Evolutionary conservation across 2,329 filamentous ascomycete genomes (phyloP), one percentile per base, ranked within the genome.

Genomic region (Fusarium concolor): DNA sequence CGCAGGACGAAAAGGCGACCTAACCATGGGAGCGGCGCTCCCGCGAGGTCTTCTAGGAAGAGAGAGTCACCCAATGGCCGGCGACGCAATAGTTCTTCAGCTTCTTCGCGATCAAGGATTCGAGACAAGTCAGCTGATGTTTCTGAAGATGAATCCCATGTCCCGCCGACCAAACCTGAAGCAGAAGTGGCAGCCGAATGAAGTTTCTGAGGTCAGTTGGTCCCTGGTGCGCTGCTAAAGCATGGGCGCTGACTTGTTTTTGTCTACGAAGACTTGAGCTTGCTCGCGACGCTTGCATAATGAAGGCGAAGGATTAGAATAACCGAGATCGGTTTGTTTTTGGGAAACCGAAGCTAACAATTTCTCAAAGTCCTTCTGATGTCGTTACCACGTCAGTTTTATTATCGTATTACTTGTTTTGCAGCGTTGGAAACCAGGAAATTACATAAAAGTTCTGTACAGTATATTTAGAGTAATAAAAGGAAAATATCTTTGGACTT

Each of bases 91-190:
- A 80, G 80, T 68, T 86, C 86, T 67, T 85, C 85, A 67, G 80
- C 80, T 75, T 85, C 85, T 74, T 83, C 83, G 77, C 78, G 79
- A 74, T 81, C 83, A 77, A 81, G 80, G 76, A 76, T 77, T 75
- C 83, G 79, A 80, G 77, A 82, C 78, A 86, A 80, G 79, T 83
- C 82, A 76, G 85, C 84, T 88, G 86, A 89, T 87, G 79, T 78
- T 84, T 83, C 68, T 68, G 73, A 78, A 77, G 77, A 76, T 74
- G 72, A 73, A 63, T 46, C 68, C 56, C 64, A 60, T 67, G 69
- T 65, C 26, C 57, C 70, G 10, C 53, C 62, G 39, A 38, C 47
- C 47, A 75, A 72, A 33, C 38, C 67, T 39, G 59, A 67, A 47
- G 42, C 31, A 44, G 66, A 67, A 45, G 45, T 59, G 22, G 43